Evolutionary conservation across 129 eudicot species (phyloP), one percentile per base, ranked within the genome.

Genomic region (Gnaphalium uliginosum): DNA sequence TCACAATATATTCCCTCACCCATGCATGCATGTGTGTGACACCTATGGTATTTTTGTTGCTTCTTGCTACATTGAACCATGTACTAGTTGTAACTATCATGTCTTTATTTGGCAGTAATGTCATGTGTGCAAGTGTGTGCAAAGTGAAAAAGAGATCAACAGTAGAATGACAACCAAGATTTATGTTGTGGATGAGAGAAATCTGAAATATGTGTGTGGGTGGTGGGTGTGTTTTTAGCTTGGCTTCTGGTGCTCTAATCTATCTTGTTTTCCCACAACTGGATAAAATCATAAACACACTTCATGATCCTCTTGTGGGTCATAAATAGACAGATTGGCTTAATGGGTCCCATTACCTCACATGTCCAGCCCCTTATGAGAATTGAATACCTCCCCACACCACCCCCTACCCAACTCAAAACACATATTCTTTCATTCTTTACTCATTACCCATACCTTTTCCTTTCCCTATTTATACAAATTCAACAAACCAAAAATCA

Each of bases 111-210:
- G 77, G 26, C 67, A 79, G 35, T 64, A 10, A 4, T 61, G 60
- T 64, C 54, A 79, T 75, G 72, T 76, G 74, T 81, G 81, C 78
- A 74, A 78, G 80, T 65, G 81, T 75, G 62, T 75, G 74, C 60
- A 70, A n/a, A 71, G 79, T 48, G 75, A 72, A 73, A 51, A 82
- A 74, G 75, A 71, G 51, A 33, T 59, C 10, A 41, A 10, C 1
- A 72, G 73, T 76, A 65, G 86, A 85, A 83, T 87, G 81, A 82
- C 85, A 91, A 74, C 92, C 96, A 92, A 81, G 87, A 81, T 79
- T 66, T 8, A 32, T 66, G 50, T 66, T 79, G 81, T 79, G 87
- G 96, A 91, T 91, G 82, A 87, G 89, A 79, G 68, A 75, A 75
- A 77, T 81, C 82, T 75, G 53, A 46, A 46, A 46, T 46, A 73